A percentile compares a stretch with the other conserved stretches of the same genome.
phyloP scores from a whole-genome alignment of 768 basidiomycete genomes.

The Boletus rufocinnamomeus region DNA sequence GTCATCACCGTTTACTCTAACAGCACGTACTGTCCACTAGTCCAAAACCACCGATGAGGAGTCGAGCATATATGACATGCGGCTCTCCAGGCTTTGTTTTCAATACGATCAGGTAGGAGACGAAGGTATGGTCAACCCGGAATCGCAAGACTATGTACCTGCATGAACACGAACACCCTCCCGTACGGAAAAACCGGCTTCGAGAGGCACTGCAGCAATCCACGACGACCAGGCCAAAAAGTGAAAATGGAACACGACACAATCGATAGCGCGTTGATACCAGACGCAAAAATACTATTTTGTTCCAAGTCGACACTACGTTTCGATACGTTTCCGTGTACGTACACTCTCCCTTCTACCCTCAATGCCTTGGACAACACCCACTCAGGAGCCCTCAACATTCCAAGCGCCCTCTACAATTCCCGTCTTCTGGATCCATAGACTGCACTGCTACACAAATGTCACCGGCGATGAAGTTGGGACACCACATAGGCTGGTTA shows the following conservation, averaged over 20 bases:
- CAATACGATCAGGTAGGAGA: background rate
- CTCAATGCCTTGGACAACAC: too few relatives aligned
- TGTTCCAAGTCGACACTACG: background rate
- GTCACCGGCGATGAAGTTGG: background rate
- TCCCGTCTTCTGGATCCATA: background rate
- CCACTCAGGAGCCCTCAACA: background rate
- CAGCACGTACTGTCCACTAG: background rate
- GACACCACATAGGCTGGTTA: background rate
- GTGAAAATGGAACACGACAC: background rate
- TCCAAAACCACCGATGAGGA: background rate
- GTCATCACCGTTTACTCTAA: background rate
- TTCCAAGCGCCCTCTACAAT: background rate
- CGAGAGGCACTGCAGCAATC: too few relatives aligned
- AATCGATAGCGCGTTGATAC: background rate
- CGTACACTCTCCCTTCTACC: too few relatives aligned
- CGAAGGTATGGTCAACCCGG: background rate
- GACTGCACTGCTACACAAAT: background rate
- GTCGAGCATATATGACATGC: background rate
- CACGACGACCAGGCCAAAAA: background rate
- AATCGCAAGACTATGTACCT: background rate
- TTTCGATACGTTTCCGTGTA: background rate
- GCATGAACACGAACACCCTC: background rate
- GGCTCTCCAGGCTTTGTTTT: background rate
- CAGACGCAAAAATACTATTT: background rate
- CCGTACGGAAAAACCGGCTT: background rate